Evolutionary conservation across 2,329 filamentous ascomycete genomes (phyloP).

Genomic region (Rachicladosporium sp.): DNA sequence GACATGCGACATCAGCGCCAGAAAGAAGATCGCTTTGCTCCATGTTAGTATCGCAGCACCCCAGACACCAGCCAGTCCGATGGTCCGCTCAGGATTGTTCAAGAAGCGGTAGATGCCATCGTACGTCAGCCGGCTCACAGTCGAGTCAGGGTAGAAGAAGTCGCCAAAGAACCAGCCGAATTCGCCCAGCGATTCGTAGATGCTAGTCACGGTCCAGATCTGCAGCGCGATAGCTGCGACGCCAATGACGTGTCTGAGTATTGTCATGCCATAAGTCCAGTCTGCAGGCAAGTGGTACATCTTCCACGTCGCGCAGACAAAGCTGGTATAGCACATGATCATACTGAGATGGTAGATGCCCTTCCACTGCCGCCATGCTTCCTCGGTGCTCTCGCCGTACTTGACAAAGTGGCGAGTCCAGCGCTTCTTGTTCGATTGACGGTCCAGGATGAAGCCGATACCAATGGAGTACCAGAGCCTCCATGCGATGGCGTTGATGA

Average conservation of each 20-base stretch:
- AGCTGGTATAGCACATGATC: conserved; percentile 77
- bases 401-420: conserved; percentile 98
- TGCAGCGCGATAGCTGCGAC: conserved; percentile 71
- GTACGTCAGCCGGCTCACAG: conserved; percentile 79
- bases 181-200: conserved; percentile 90
- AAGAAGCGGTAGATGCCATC: conserved; percentile 95
- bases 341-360: conserved; percentile 88
- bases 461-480: conserved; percentile 86
- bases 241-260: conserved; percentile 80
- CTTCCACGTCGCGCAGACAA: conserved; percentile 91
- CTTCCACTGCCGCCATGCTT: conserved; percentile 98
- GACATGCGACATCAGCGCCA: conserved; percentile 76
- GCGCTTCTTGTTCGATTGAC: conserved; percentile 79
- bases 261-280: conserved; percentile 74
- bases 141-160: conserved; percentile 63
- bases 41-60: conserved; percentile 87
- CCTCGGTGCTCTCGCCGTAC: conserved; percentile 76
- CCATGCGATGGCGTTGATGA: conserved; percentile 69
- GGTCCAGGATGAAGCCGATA: conserved; percentile 70
- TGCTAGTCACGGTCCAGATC: conserved; percentile 82
- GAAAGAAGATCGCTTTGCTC: conserved; percentile 72
- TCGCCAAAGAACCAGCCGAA: conserved; percentile 99
- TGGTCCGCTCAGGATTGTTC: conserved; percentile 91
- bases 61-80: conserved; percentile 92
- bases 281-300: conserved; percentile 80